phyloP scores from a whole-genome alignment of 352 stramenopile genomes.

The Blastocystis sp. region DNA sequence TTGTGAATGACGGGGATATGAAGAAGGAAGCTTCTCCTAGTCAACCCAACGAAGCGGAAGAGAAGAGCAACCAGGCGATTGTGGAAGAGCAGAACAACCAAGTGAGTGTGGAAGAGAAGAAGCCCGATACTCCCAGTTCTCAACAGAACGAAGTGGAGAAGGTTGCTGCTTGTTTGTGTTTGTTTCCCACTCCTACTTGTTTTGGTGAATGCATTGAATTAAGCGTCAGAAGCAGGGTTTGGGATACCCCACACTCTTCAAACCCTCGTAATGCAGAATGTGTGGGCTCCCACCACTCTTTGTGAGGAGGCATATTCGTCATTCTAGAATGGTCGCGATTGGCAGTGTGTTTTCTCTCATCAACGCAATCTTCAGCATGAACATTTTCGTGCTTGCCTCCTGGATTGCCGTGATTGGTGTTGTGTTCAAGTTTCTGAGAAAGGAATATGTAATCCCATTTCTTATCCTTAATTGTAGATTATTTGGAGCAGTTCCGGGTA shows the following conservation, averaged over 20 bases:
- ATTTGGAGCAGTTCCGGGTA: conserved; percentile 65
- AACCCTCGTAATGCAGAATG: background rate
- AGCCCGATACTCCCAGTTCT: background rate
- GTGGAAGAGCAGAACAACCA: background rate
- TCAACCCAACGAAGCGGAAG: too few relatives aligned
- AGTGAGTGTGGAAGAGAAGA: background rate
- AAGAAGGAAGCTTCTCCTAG: too few relatives aligned
- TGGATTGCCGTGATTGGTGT: conserved; percentile 59
- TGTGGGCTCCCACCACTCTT: background rate
- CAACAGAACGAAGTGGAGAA: background rate
- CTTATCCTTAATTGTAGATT: conserved; percentile 25
- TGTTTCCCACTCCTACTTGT: too few relatives aligned
- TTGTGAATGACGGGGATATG: background rate
- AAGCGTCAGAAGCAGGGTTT: background rate
- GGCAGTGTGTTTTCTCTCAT: conserved; percentile 34
- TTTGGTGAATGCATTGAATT: background rate
- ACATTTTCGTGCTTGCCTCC: conserved; percentile 38
- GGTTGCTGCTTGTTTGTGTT: too few relatives aligned
- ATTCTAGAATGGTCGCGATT: conserved; percentile 1
- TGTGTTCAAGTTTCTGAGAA: conserved; percentile 60
- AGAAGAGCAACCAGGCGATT: background rate
- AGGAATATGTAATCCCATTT: conserved; percentile 44
- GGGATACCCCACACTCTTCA: background rate
- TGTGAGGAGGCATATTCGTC: background rate
- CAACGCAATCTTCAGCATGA: conserved; percentile 7